These are phyloP conservation scores for Rhytidiadelphus loreus DNA, from an alignment of 225 moss, liverwort and hornwort genomes.

Conservation along the genomic window DNA sequence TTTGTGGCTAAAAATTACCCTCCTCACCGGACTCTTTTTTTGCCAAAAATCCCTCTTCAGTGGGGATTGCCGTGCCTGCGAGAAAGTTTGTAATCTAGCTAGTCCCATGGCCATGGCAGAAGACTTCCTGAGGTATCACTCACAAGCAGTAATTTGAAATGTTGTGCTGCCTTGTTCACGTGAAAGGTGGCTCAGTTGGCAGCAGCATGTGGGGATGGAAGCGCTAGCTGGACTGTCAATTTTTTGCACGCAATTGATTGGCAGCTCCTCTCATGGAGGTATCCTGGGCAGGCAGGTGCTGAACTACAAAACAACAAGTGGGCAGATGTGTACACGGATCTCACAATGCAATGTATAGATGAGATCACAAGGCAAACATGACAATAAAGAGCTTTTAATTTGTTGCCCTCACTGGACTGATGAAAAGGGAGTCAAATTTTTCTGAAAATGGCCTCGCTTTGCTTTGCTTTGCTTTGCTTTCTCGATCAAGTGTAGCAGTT, in stretches of 20 bases:
- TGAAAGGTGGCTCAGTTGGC: not conserved
- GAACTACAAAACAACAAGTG: not conserved
- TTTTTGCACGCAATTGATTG: not conserved
- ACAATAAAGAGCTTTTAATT: not conserved
- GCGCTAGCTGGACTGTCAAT: not conserved
- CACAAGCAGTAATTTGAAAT: not conserved
- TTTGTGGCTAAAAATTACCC: not conserved
- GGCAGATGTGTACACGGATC: not conserved
- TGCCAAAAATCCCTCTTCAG: fast-evolving
- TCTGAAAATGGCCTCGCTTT: not conserved
- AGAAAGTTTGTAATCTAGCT: not conserved
- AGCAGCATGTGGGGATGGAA: not conserved
- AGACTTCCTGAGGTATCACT: not conserved
- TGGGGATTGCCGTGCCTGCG: not conserved
- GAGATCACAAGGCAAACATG: not conserved
- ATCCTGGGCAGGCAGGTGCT: not conserved
- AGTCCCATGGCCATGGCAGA: not conserved
- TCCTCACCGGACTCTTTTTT: fast-evolving
- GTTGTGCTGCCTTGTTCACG: not conserved
- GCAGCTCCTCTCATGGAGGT: not conserved
- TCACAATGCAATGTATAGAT: not conserved
- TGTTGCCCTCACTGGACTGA: not conserved
- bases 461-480: not conserved
- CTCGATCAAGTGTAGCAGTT: not conserved
- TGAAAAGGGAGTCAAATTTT: not conserved